phyloP scores from a whole-genome alignment of 129 eudicot species.

The Cynara cardunculus region DNA sequence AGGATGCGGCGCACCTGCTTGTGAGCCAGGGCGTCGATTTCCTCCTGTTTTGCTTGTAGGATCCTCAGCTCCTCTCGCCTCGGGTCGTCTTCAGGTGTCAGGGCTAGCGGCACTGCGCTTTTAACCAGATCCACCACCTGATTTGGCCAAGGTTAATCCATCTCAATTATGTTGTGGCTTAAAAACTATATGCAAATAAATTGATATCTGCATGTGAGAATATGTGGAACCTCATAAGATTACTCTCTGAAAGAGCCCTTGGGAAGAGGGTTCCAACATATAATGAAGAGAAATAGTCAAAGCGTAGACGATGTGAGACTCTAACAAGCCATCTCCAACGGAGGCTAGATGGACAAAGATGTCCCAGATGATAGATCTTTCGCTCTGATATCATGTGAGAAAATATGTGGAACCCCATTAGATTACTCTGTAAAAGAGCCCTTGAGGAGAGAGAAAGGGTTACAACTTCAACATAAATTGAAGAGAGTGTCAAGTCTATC shows the following conservation, averaged over 20 bases:
- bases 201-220: not conserved
- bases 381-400: too few relatives aligned
- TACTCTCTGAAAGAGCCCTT: not conserved
- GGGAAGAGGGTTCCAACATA: too few relatives aligned
- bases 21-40: constrained; percentile 65
- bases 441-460: not conserved
- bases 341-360: too few relatives aligned
- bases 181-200: not conserved
- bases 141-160: not conserved
- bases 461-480: not conserved
- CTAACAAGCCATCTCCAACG: not conserved
- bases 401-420: not conserved
- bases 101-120: constrained; percentile 73
- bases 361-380: too few relatives aligned
- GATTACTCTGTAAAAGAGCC: not conserved
- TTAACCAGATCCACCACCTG: constrained; percentile 87
- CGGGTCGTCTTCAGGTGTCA: constrained; percentile 74
- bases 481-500: not conserved
- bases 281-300: too few relatives aligned
- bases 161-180: not conserved
- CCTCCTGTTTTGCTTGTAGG: constrained; percentile 60
- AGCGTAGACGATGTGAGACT: too few relatives aligned
- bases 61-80: constrained; percentile 49
- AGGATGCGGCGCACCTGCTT: constrained; percentile 75
- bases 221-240: not conserved